Conservation (phyloP, 2,329 filamentous ascomycete genomes). For the Colletotrichum gigasporum region DNA sequence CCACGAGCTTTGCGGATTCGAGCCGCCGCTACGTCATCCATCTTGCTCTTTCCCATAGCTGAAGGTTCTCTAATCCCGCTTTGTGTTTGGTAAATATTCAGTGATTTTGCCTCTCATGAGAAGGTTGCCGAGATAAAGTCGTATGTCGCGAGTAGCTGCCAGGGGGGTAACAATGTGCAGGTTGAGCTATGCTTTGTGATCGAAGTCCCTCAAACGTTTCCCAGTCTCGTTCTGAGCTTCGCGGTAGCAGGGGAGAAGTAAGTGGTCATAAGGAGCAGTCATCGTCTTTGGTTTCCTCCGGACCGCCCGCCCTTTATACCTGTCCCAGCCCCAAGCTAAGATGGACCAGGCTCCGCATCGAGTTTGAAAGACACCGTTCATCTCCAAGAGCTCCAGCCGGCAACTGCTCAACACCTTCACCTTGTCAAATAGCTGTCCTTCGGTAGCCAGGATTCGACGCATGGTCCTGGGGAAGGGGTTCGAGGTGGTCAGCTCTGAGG, state of each 20-base stretch:
- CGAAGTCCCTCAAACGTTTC: too few species aligned
- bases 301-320: background rate
- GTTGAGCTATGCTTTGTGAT: too few species aligned
- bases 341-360: background rate
- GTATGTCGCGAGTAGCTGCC: too few species aligned
- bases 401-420: background rate
- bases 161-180: too few species aligned
- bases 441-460: background rate
- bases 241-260: too few species aligned
- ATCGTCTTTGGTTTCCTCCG: background rate
- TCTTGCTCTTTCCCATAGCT: constrained; percentile 41
- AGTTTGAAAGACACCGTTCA: background rate
- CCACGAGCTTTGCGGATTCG: constrained; percentile 53
- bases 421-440: background rate
- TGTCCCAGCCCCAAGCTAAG: background rate
- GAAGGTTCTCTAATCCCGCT: background rate
- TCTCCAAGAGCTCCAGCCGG: background rate
- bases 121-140: too few species aligned
- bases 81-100: too few species aligned
- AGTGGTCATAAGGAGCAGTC: too few species aligned
- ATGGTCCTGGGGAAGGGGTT: background rate
- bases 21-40: constrained; percentile 52
- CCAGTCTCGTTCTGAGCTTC: too few species aligned
- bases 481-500: background rate
- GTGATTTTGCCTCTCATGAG: background rate